A percentile compares a stretch with the other conserved stretches of the same genome.
phyloP scores from a whole-genome alignment of 192 early-diverging fungal species.

The Backusella westeae region DNA sequence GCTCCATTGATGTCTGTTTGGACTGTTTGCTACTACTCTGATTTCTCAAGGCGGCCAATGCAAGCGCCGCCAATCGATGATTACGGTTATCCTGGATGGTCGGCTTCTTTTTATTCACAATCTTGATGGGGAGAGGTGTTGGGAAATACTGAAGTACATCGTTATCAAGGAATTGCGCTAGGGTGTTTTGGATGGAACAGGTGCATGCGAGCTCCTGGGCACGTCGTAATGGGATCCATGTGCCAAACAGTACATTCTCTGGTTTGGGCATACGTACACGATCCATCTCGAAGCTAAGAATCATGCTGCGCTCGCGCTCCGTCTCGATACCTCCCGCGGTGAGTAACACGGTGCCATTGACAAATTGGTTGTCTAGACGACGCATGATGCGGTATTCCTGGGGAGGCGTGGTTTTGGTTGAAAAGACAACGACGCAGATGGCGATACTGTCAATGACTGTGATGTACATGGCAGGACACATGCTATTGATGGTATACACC shows the following conservation, averaged over 20 bases:
- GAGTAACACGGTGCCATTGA: conserved; percentile 83
- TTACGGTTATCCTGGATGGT: background rate
- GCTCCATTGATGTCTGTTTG: background rate
- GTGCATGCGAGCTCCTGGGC: conserved; percentile 83
- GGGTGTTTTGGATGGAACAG: conserved; percentile 73
- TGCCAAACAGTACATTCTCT: conserved; percentile 75
- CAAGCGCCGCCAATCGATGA: background rate
- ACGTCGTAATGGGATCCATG: conserved; percentile 88
- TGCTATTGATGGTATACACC: background rate
- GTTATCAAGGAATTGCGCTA: conserved; percentile 78
- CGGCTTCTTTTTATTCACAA: background rate
- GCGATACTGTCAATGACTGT: conserved; percentile 50
- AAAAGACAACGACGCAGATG: conserved; percentile 42
- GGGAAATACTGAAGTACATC: conserved; percentile 66
- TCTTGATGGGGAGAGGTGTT: conserved; percentile 52
- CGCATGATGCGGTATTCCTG: conserved; percentile 68
- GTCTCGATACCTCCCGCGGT: conserved; percentile 87
- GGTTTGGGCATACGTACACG: conserved; percentile 73
- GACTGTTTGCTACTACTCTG: background rate
- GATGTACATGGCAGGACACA: conserved; percentile 41
- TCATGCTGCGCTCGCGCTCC: conserved; percentile 81
- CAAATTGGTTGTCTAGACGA: conserved; percentile 77
- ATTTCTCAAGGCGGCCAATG: background rate
- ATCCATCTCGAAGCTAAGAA: conserved; percentile 83
- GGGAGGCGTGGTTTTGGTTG: conserved; percentile 15